Conservation (phyloP, 257 asterid species). For the Primulina eburnea region DNA sequence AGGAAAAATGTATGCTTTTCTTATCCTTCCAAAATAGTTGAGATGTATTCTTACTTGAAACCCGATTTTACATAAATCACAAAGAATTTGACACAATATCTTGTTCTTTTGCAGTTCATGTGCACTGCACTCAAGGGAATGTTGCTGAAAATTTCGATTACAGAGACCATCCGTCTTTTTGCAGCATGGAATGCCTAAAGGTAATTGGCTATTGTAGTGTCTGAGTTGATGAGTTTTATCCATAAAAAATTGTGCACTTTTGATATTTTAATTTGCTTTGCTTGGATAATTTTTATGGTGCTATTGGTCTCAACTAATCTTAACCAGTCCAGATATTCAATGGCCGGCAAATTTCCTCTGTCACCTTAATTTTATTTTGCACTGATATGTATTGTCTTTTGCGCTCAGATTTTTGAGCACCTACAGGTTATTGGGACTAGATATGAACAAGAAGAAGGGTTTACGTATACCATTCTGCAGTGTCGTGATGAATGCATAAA, state of each 20-base stretch:
- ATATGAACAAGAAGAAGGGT: constrained; percentile 71
- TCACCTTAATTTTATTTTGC: constrained; percentile 18
- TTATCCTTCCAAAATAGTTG: constrained; percentile 18
- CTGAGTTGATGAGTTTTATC: not conserved
- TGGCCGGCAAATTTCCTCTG: not conserved
- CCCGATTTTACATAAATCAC: constrained; percentile 11
- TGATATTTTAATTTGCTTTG: not conserved
- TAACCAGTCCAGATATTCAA: not conserved
- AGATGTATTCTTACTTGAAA: constrained; percentile 3
- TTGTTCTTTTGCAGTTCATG: constrained; percentile 62
- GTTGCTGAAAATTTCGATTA: constrained; percentile 41
- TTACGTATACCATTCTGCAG: constrained; percentile 70
- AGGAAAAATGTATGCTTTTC: constrained; percentile 68
- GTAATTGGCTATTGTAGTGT: constrained; percentile 33
- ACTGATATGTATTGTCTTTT: constrained; percentile 31
- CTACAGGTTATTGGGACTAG: constrained; percentile 63
- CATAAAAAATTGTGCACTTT: not conserved
- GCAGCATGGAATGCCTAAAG: constrained; percentile 79
- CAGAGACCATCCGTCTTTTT: constrained; percentile 42
- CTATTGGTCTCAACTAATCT: not conserved
- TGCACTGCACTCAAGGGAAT: constrained; percentile 43
- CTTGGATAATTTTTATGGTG: not conserved
- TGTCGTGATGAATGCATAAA: constrained; percentile 38
- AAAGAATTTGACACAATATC: constrained; percentile 22
- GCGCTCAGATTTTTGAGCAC: constrained; percentile 55